Evolutionary conservation across 2,329 filamentous ascomycete genomes (phyloP), one percentile per base, ranked within the genome.

Genomic region (Apiospora phragmitis): DNA sequence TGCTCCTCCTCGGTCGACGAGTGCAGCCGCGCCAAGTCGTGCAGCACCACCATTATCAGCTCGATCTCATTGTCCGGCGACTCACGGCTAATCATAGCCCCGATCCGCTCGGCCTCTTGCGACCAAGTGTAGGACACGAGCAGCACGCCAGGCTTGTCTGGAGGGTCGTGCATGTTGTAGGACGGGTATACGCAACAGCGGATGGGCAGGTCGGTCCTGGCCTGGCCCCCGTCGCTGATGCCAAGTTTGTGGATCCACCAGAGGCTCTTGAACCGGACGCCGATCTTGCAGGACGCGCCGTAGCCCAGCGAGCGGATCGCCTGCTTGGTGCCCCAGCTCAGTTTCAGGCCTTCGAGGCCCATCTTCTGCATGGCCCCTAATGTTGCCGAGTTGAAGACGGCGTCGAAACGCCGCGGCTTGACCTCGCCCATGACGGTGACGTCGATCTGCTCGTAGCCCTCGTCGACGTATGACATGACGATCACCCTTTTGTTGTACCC

Each of bases 101-200:
- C 79, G 26, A 83, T 72, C 16, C 81, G 76, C 12, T 73, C 42
- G 1, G 80, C 78, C 70, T 83, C 81, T 70, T 82, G 80, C 26
- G 69, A 70, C 80, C 80, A 82, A 1, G 77, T 79, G 70, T 83
- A 83, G 2, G 78, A 80, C n/a, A 72, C 75, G 3, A 83, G 74
- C 8, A 83, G 77, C 4, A 82, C 79, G 9, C 77, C 79, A 3
- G 78, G 74, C 12, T 75, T 68, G 12, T 73, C 12, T 0, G 21
- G 21, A 3, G 67, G 59, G 47, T 77, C 77, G 49, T 75, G 16
- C 43, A 78, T 70, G 68, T 81, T 81, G 73, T 81, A 82, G 1
- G 79, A 80, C 9, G 81, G 81, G 73, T 83, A 83, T 7, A 82
- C 81, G 68, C 75, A 77, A 8, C 72, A 76, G 18, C 81, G 76